These are phyloP conservation scores for Entomophthora muscae DNA, from an alignment of 371 early-diverging fungal genomes.

Conservation along the genomic window DNA sequence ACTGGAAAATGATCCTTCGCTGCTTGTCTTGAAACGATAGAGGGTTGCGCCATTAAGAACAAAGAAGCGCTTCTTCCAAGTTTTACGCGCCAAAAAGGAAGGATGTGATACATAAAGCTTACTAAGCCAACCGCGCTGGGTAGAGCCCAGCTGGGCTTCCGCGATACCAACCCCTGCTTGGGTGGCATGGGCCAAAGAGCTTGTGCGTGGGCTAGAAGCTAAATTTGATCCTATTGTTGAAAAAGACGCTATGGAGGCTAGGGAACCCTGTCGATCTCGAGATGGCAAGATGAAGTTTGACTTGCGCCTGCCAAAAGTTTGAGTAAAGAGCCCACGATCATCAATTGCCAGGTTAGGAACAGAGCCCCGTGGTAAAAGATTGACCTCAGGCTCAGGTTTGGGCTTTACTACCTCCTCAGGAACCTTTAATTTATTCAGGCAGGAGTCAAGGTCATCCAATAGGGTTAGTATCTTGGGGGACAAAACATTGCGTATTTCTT, in stretches of 20 bases:
- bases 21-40: conserved; percentile 10
- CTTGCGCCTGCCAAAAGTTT: conserved; percentile 5
- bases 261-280: conserved; percentile 4
- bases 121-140: not conserved
- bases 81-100: conserved; percentile 9
- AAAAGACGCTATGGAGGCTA: conserved; percentile 4
- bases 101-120: not conserved
- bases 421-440: not conserved
- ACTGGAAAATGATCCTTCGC: not conserved
- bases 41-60: conserved; percentile 9
- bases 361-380: too few species aligned
- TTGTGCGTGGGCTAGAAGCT: conserved; percentile 2
- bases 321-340: not conserved
- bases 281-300: conserved; percentile 2
- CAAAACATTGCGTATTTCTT: not conserved
- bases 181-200: not conserved
- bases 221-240: not conserved
- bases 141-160: not conserved
- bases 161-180: not conserved
- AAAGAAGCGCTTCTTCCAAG: conserved; percentile 13
- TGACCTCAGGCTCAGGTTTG: not conserved
- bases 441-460: conserved; percentile 5
- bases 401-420: not conserved
- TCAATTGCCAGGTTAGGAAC: not conserved
- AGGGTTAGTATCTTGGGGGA: conserved; percentile 4